A percentile compares a stretch with the other conserved stretches of the same genome.
phyloP scores from a whole-genome alignment of 768 basidiomycete species.

The Termitomyces sp. region DNA sequence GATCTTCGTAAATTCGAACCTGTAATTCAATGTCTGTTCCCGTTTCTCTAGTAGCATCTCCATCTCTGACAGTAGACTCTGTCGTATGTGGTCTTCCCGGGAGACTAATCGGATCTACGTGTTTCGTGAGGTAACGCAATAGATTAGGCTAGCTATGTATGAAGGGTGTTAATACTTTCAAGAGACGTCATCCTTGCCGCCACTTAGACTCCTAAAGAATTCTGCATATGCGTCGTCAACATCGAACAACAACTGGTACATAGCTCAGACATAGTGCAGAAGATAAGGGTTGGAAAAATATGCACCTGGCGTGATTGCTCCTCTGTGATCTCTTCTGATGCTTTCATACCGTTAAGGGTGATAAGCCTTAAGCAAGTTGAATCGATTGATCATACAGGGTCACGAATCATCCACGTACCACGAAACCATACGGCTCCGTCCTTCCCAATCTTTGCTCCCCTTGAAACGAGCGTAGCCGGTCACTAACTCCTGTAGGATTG shows the following conservation, averaged over 20 bases:
- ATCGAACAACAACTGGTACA: slow-evolving; percentile 79
- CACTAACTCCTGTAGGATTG: slow-evolving; percentile 91
- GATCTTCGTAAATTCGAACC: too few relatives aligned
- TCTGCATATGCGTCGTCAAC: slow-evolving; percentile 95
- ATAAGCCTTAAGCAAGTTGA: slow-evolving; percentile 64
- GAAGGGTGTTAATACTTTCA: neutral
- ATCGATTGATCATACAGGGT: neutral
- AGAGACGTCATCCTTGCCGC: slow-evolving; percentile 29
- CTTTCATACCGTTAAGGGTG: slow-evolving; percentile 94
- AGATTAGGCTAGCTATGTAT: neutral
- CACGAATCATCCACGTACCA: slow-evolving; percentile 52
- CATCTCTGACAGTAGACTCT: neutral
- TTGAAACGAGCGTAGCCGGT: slow-evolving; percentile 93
- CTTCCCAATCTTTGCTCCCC: slow-evolving; percentile 94
- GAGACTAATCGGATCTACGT: neutral
- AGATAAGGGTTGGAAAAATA: neutral
- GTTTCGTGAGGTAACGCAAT: neutral
- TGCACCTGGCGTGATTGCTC: slow-evolving; percentile 89
- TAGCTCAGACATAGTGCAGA: neutral
- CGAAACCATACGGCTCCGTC: slow-evolving; percentile 85
- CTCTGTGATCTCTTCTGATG: slow-evolving; percentile 91
- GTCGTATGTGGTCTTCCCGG: neutral
- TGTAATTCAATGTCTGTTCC: too few relatives aligned
- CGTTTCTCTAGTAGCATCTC: too few relatives aligned
- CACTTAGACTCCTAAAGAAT: slow-evolving; percentile 75